Conservation (phyloP, 805 yeast genomes). For the Teunomyces kruisii region DNA sequence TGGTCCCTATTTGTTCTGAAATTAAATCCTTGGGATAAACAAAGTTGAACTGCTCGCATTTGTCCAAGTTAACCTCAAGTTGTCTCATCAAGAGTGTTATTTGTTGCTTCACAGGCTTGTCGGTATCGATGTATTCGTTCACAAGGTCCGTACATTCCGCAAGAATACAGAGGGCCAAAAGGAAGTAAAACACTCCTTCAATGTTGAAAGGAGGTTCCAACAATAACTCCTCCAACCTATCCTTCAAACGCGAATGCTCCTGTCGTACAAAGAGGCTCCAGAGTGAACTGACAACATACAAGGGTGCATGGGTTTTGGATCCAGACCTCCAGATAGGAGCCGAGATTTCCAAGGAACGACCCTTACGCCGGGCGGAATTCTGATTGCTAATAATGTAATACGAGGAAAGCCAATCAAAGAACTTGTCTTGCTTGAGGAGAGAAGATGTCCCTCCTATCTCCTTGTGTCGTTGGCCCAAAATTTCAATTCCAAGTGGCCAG, state of each 20-base stretch:
- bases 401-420: constrained; percentile 38
- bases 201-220: constrained; percentile 43
- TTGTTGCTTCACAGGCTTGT: background rate
- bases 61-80: constrained; percentile 6
- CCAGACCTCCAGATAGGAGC: constrained; percentile 44
- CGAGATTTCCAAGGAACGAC: constrained; percentile 6
- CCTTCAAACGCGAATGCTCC: constrained; percentile 32
- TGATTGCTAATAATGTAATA: constrained; percentile 19
- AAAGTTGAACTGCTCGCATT: constrained; percentile 25
- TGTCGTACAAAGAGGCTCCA: constrained; percentile 44
- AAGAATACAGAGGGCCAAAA: constrained; percentile 31
- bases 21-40: constrained; percentile 23
- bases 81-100: background rate
- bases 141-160: constrained; percentile 22
- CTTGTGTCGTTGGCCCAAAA: constrained; percentile 30
- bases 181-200: constrained; percentile 42
- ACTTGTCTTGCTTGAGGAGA: constrained; percentile 25
- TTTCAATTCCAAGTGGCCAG: constrained; percentile 67
- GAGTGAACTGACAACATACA: constrained; percentile 38
- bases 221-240: constrained; percentile 33
- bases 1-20: constrained; percentile 4
- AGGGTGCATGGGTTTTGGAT: constrained; percentile 39
- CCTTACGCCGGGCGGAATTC: constrained; percentile 8
- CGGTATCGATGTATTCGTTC: constrained; percentile 5
- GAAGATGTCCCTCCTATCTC: background rate